These are phyloP conservation scores for Brassica incana DNA, from an alignment of 345 rosid genomes.

Conservation along the genomic window DNA sequence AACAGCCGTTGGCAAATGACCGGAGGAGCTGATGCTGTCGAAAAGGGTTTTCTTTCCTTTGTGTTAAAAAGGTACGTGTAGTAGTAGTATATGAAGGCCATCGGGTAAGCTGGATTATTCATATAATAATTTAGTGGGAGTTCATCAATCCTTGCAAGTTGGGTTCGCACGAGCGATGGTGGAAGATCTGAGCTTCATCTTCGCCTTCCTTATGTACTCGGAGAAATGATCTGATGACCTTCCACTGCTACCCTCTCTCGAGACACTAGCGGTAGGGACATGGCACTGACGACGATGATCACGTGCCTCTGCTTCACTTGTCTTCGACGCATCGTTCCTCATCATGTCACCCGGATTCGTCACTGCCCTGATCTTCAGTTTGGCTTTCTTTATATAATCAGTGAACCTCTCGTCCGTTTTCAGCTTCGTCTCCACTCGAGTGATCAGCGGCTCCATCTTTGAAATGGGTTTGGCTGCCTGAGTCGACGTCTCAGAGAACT, in stretches of 20 bases:
- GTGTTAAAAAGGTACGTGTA: too few species aligned
- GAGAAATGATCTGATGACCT: conserved; percentile 34
- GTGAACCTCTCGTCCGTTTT: conserved; percentile 39
- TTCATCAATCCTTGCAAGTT: conserved; percentile 14
- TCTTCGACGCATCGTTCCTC: conserved; percentile 23
- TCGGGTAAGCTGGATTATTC: neutral
- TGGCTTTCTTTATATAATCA: conserved; percentile 36
- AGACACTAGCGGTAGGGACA: conserved; percentile 27
- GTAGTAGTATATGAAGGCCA: too few species aligned
- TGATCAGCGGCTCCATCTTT: conserved; percentile 29
- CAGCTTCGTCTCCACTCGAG: conserved; percentile 33
- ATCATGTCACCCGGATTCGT: neutral
- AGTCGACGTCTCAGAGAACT: conserved; percentile 23
- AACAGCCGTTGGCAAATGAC: too few species aligned
- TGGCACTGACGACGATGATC: conserved; percentile 17
- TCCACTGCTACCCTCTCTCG: conserved; percentile 18
- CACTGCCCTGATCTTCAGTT: conserved; percentile 38
- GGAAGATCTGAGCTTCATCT: conserved; percentile 36
- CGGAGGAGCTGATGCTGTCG: too few species aligned
- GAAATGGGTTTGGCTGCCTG: conserved; percentile 26
- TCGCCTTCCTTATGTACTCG: conserved; percentile 35
- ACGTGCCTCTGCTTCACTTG: conserved; percentile 21
- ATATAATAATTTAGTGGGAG: neutral
- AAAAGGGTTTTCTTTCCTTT: too few species aligned
- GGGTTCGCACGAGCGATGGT: conserved; percentile 21